phyloP scores from a whole-genome alignment of 371 early-diverging fungal genomes.

The Mycotypha africana region DNA sequence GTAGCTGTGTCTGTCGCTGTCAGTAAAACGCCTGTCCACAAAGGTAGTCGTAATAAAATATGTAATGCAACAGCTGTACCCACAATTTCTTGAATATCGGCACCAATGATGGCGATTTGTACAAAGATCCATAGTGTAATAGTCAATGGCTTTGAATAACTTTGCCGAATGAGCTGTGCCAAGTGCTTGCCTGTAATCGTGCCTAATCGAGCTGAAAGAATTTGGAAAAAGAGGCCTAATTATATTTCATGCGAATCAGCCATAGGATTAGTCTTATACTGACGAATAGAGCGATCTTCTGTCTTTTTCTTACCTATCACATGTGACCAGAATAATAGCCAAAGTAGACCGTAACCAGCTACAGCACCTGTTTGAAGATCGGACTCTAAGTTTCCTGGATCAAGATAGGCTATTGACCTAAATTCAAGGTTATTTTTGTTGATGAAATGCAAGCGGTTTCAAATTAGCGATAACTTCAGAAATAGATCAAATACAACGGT shows the following conservation, averaged over 20 bases:
- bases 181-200: constrained; percentile 65
- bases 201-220: constrained; percentile 58
- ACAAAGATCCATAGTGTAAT: constrained; percentile 53
- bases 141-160: constrained; percentile 44
- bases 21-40: constrained; percentile 64
- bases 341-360: constrained; percentile 60
- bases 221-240: constrained; percentile 53
- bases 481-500: no score
- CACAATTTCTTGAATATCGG: constrained; percentile 70
- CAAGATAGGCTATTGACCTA: constrained; percentile 69
- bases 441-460: neutral
- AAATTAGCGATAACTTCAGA: neutral
- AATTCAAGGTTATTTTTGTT: neutral
- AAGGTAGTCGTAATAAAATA: constrained; percentile 55
- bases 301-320: constrained; percentile 50
- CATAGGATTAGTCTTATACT: no score
- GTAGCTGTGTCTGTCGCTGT: constrained; percentile 64
- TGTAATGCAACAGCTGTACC: constrained; percentile 77
- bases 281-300: no score
- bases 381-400: constrained; percentile 74
- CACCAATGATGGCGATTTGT: constrained; percentile 71
- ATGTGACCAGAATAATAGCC: constrained; percentile 63
- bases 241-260: no score
- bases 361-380: constrained; percentile 69
- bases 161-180: constrained; percentile 49